These are phyloP conservation scores for Psophocarpus tetragonolobus DNA, from an alignment of 306 rosid genomes.

Conservation along the genomic window DNA sequence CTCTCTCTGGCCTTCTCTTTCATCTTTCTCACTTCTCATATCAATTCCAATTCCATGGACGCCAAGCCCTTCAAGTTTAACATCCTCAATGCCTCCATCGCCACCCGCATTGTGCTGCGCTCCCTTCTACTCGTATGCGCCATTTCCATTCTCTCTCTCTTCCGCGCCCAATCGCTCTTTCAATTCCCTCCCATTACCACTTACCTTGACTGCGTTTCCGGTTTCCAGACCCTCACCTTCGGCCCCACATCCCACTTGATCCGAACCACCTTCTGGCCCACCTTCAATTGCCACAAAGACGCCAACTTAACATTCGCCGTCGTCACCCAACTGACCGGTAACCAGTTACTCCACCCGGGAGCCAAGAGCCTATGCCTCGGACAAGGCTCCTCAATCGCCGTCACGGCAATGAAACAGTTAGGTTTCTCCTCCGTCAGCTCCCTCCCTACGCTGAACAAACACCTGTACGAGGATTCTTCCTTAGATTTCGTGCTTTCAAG, in stretches of 20 bases:
- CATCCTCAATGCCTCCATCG: conserved; percentile 57
- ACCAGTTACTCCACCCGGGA: conserved; percentile 44
- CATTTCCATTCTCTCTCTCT: conserved; percentile 54
- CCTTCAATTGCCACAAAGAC: conserved; percentile 43
- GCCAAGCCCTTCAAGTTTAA: conserved; percentile 45
- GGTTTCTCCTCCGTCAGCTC: conserved; percentile 63
- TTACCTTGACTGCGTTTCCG: conserved; percentile 44
- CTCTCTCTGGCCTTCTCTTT: conserved; percentile 31
- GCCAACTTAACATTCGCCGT: conserved; percentile 61
- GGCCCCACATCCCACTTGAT: conserved; percentile 45
- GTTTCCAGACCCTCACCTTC: conserved; percentile 11
- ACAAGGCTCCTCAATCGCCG: conserved; percentile 61
- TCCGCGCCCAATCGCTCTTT: conserved; percentile 47
- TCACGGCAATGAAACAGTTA: conserved; percentile 59
- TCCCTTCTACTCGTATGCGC: conserved; percentile 55
- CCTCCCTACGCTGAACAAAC: conserved; percentile 49
- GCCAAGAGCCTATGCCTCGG: conserved; percentile 80
- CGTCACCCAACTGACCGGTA: conserved; percentile 59
- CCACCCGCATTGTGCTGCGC: conserved; percentile 63
- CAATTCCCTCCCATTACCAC: conserved; percentile 40
- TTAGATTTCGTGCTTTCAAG: conserved; percentile 78
- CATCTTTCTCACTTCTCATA: neutral
- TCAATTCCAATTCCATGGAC: conserved; percentile 43
- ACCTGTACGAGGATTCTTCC: conserved; percentile 54
- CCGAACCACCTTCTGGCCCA: conserved; percentile 55